phyloP scores from a whole-genome alignment of 2,329 filamentous ascomycete genomes.

The Hypocreales sp. region DNA sequence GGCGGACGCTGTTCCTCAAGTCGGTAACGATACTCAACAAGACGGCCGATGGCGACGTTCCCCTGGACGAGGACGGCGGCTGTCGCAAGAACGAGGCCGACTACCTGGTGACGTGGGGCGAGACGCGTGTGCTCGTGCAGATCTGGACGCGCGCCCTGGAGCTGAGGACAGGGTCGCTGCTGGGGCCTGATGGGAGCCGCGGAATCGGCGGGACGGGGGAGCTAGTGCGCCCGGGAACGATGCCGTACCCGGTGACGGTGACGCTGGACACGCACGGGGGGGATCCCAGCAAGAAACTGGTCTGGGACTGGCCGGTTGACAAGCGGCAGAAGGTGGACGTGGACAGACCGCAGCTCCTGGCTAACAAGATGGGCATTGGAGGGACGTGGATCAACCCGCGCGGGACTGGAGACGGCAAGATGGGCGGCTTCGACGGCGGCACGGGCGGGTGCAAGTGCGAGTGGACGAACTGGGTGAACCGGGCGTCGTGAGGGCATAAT shows the following conservation, averaged over 20 bases:
- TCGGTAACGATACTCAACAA: slow-evolving; percentile 32
- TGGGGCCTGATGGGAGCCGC: slow-evolving; percentile 12
- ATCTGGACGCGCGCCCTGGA: slow-evolving; percentile 43
- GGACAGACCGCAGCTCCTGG: slow-evolving; percentile 26
- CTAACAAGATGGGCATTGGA: slow-evolving; percentile 32
- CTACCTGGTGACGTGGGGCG: slow-evolving; percentile 40
- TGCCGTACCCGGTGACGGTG: slow-evolving; percentile 49
- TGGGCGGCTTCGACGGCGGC: slow-evolving; percentile 49
- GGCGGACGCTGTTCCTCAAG: slow-evolving; percentile 71
- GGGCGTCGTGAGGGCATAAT: slow-evolving; percentile 1
- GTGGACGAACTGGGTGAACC: slow-evolving; percentile 36
- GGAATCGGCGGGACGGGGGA: slow-evolving; percentile 12
- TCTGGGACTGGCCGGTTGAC: slow-evolving; percentile 37
- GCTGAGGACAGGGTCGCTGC: slow-evolving; percentile 25
- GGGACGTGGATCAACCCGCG: slow-evolving; percentile 38
- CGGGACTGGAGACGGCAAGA: slow-evolving; percentile 23
- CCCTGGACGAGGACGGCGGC: slow-evolving; percentile 39
- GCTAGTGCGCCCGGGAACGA: slow-evolving; percentile 34
- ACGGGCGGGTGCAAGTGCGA: slow-evolving; percentile 45
- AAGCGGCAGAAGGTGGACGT: slow-evolving; percentile 27
- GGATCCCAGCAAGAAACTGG: slow-evolving; percentile 31
- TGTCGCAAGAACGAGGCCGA: slow-evolving; percentile 34
- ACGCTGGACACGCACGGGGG: slow-evolving; percentile 49
- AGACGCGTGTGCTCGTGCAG: slow-evolving; percentile 47
- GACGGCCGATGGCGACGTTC: slow-evolving; percentile 23